Base-by-base conservation (phyloP, 2,329 filamentous ascomycete species). In the Fusarium liriodendri region DNA sequence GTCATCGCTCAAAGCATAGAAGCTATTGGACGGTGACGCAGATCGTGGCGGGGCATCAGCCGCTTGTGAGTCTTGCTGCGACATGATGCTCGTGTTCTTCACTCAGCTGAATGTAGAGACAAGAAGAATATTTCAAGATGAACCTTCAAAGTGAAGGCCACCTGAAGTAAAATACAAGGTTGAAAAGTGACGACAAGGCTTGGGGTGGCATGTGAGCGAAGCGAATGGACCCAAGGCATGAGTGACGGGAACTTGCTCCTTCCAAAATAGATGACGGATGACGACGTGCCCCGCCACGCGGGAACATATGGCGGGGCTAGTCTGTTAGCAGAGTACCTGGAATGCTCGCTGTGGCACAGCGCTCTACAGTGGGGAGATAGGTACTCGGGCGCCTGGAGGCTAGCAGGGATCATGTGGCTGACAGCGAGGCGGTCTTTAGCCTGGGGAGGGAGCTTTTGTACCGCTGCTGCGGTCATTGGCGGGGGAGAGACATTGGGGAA, bases 1-100 rank as follows among this genome's bases (percentile, higher is more conserved):
- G 80, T 98, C 95, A 85, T 99, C 97, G 83, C 94, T 98, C 88
- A 98, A 88, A 80, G 96, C 96, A 87, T 98, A 98, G 87, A 96
- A 97, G 79, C 95, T 97, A 62, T 92, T 94, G 4, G 94, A 90
- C 3, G 95, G 95, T 38, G 95, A 98, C 16, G 90, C 77, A 60
- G 87, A 79, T 57, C 70, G 70, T 67, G 77, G 78, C 69, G 76
- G 75, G 69, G 74, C 75, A 70, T 72, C 71, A 58, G 55, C 66
- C 52, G 77, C 63, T 63, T 58, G 62, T 32, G 75, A 75, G 45
- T 77, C 69, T 45, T 71, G 71, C 59, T 77, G 70, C 64, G 75
- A 72, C 77, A 78, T 79, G 62, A 32, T 37, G 63, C 32, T 42
- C 37, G 63, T 27, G 47, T 22, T 63, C 18, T 13, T 37, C n/a